Evolutionary conservation across 768 basidiomycete species (phyloP).

Genomic region (Psilocybe azurescens): DNA sequence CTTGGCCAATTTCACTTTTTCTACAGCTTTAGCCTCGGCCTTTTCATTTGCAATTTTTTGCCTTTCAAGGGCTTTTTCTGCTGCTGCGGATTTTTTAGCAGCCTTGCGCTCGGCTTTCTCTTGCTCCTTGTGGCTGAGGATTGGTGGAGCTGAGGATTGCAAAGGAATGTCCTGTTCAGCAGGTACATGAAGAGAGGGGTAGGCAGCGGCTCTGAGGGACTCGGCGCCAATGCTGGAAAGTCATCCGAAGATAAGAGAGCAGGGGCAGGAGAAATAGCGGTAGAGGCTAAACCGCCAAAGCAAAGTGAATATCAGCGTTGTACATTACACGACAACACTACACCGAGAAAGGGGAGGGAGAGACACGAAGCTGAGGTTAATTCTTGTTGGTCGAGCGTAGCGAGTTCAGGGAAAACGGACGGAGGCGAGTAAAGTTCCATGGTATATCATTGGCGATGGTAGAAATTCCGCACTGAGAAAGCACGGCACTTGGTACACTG

Average conservation of each 20-base stretch:
- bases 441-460: slow-evolving; percentile 70
- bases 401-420: slow-evolving; percentile 26
- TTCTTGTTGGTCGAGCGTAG: slow-evolving; percentile 35
- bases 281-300: slow-evolving; percentile 45
- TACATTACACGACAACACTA: slow-evolving; percentile 50
- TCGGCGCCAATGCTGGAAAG: slow-evolving; percentile 71
- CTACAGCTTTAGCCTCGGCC: slow-evolving; percentile 55
- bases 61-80: slow-evolving; percentile 66
- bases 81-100: slow-evolving; percentile 66
- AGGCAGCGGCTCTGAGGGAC: slow-evolving; percentile 34
- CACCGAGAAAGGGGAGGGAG: slow-evolving; percentile 55
- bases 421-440: slow-evolving; percentile 36
- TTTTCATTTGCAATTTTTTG: slow-evolving; percentile 63
- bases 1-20: slow-evolving; percentile 55
- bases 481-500: slow-evolving; percentile 89
- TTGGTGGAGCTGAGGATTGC: background rate
- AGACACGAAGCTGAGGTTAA: slow-evolving; percentile 31
- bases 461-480: slow-evolving; percentile 87
- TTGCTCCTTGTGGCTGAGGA: slow-evolving; percentile 42
- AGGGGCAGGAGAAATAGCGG: slow-evolving; percentile 50
- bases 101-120: slow-evolving; percentile 68
- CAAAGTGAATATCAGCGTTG: slow-evolving; percentile 56
- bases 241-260: slow-evolving; percentile 68
- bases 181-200: slow-evolving; percentile 20
- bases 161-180: slow-evolving; percentile 37